Evolutionary conservation across 192 early-diverging fungal genomes (phyloP).

Genomic region (Geranomyces michiganensis): DNA sequence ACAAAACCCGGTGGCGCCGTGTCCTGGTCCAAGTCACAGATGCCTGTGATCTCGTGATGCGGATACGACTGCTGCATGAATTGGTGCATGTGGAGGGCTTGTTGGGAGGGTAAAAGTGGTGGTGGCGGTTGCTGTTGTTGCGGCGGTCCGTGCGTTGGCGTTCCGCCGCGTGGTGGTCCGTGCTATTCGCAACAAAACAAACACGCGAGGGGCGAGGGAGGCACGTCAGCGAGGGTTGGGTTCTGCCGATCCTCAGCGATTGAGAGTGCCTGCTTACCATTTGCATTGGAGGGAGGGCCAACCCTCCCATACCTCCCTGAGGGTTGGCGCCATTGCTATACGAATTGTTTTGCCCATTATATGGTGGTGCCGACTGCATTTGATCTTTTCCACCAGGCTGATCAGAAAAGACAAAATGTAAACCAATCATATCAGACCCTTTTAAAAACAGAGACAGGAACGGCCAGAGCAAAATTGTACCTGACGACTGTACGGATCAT

Average conservation of each 20-base stretch:
- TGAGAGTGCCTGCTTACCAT: too few species aligned
- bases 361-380: neutral
- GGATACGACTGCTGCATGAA: constrained; percentile 19
- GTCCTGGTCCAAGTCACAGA: constrained; percentile 80
- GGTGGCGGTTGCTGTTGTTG: neutral
- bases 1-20: constrained; percentile 70
- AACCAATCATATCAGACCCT: neutral
- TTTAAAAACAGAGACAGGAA: neutral
- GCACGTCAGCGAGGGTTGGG: too few species aligned
- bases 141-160: constrained; percentile 10
- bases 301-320: neutral
- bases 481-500: constrained; percentile 22
- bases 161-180: neutral
- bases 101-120: constrained; percentile 13
- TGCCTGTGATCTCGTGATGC: constrained; percentile 45
- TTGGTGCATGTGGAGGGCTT: constrained; percentile 1
- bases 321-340: neutral
- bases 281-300: too few species aligned
- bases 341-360: neutral
- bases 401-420: too few species aligned
- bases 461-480: neutral
- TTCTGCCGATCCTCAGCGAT: too few species aligned
- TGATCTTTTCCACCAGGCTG: too few species aligned
- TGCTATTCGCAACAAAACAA: too few species aligned
- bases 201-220: neutral